A percentile compares a stretch with the other conserved stretches of the same genome.
phyloP scores from a whole-genome alignment of 129 eudicot species.

The Pulicaria dysenterica region DNA sequence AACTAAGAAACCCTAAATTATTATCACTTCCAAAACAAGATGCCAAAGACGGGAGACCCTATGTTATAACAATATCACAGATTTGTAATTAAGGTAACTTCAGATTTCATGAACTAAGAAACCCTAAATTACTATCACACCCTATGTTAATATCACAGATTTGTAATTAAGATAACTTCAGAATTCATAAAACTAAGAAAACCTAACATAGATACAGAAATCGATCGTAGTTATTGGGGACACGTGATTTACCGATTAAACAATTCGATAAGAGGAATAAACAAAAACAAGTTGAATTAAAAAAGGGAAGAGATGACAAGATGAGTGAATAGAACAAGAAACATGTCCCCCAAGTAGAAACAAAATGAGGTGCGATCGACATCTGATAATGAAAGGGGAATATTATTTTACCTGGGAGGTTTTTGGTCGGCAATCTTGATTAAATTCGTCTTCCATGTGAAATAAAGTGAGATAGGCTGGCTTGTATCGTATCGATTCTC shows the following conservation, averaged over 20 bases:
- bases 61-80: no score
- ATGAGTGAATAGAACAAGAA: conserved; percentile 22
- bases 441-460: conserved; percentile 3
- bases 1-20: no score
- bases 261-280: background rate
- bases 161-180: no score
- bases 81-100: no score
- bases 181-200: background rate
- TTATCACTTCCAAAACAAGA: no score
- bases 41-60: no score
- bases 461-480: conserved; percentile 16
- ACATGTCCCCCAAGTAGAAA: background rate
- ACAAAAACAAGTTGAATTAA: conserved; percentile 13
- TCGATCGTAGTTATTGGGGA: background rate
- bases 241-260: background rate
- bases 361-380: background rate
- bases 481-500: background rate
- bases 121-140: background rate
- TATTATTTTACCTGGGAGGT: background rate
- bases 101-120: background rate
- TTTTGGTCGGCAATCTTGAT: background rate
- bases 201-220: background rate
- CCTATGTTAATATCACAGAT: no score
- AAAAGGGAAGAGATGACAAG: conserved; percentile 12
- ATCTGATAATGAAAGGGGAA: background rate